These are phyloP conservation scores for Suhomyces pyralidae DNA, from an alignment of 805 yeast genomes.

Conservation along the genomic window DNA sequence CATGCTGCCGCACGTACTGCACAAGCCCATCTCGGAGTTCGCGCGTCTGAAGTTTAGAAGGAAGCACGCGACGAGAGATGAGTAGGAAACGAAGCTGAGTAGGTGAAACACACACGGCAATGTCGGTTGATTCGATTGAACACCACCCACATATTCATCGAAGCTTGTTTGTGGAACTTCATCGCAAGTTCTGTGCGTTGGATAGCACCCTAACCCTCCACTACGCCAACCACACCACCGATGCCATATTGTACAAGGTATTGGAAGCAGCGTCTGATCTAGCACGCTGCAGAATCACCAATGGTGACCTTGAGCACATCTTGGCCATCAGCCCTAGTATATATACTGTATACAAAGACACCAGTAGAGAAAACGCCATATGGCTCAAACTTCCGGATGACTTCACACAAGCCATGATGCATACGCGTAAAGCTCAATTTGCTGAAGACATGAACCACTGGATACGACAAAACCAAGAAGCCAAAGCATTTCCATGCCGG, in stretches of 20 bases:
- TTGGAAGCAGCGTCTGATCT: slow-evolving; percentile 19
- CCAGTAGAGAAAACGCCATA: slow-evolving; percentile 3
- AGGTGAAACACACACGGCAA: not conserved
- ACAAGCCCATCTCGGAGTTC: not conserved
- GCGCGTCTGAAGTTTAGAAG: not conserved
- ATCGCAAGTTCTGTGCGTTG: slow-evolving; percentile 22
- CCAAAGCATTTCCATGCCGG: not conserved
- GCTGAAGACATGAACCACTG: slow-evolving; percentile 16
- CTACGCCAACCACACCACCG: slow-evolving; percentile 28
- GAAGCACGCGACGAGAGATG: not conserved
- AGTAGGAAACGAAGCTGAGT: not conserved
- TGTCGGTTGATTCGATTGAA: not conserved
- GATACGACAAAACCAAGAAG: slow-evolving; percentile 16
- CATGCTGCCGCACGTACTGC: not conserved
- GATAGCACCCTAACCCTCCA: slow-evolving; percentile 34
- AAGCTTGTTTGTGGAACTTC: slow-evolving; percentile 5
- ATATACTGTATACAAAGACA: slow-evolving; percentile 10
- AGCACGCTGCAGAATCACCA: slow-evolving; percentile 16
- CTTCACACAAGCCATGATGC: slow-evolving; percentile 1
- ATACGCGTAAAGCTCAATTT: slow-evolving; percentile 19
- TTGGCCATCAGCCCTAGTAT: slow-evolving; percentile 15
- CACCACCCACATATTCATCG: slow-evolving; percentile 11
- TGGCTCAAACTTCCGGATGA: slow-evolving; percentile 8
- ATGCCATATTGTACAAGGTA: slow-evolving; percentile 21
- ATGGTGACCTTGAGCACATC: slow-evolving; percentile 16